A percentile compares a stretch with the other conserved stretches of the same genome.
These are phyloP conservation scores for Quercus cerris DNA, from an alignment of 306 rosid species.

Conservation along the genomic window DNA sequence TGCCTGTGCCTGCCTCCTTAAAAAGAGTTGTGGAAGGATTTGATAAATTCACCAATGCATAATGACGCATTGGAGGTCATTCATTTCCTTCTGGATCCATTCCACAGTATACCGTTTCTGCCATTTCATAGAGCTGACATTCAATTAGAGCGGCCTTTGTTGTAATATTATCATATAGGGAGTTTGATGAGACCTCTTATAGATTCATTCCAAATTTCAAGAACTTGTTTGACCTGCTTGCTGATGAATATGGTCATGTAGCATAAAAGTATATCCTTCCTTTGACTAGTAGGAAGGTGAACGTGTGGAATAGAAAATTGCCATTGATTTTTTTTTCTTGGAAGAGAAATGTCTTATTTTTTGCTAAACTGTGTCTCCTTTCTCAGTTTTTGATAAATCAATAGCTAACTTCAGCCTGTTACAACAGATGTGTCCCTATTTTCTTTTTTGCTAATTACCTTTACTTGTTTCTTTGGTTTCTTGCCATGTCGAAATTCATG, in stretches of 20 bases:
- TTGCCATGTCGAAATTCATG: not conserved
- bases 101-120: constrained; percentile 42
- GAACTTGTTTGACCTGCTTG: constrained; percentile 29
- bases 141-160: constrained; percentile 31
- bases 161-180: constrained; percentile 52
- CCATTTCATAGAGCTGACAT: constrained; percentile 45
- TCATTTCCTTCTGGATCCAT: constrained; percentile 36
- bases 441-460: not conserved
- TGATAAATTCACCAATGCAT: constrained; percentile 35
- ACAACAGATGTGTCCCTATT: not conserved
- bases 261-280: constrained; percentile 31
- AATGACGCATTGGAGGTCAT: constrained; percentile 45
- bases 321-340: not conserved
- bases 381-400: not conserved
- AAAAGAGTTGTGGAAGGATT: constrained; percentile 28
- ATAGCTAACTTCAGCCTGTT: not conserved
- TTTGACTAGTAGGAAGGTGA: constrained; percentile 23
- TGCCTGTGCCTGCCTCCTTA: constrained; percentile 15
- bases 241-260: constrained; percentile 44
- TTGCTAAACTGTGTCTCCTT: not conserved
- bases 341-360: not conserved
- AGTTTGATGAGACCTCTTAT: constrained; percentile 41
- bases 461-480: not conserved
- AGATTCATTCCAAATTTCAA: constrained; percentile 33
- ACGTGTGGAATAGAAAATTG: constrained; percentile 15